Evolutionary conservation across 2,329 filamentous ascomycete species (phyloP).

Genomic region (Phaeosphaeria sp.): DNA sequence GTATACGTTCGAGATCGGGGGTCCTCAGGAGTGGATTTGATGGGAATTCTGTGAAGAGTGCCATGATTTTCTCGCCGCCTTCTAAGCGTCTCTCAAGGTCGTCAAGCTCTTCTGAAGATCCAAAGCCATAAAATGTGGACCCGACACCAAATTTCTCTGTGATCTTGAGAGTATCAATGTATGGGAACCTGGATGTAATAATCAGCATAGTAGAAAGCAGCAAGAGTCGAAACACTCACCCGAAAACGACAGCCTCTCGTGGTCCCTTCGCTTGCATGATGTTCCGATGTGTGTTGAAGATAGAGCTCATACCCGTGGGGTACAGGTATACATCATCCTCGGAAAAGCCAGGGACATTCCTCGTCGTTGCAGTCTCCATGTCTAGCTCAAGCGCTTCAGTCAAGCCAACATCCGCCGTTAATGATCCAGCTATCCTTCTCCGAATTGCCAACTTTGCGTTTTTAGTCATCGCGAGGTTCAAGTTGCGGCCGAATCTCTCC

Average conservation of each 20-base stretch:
- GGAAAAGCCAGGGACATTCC: constrained; percentile 67
- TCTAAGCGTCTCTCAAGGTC: constrained; percentile 77
- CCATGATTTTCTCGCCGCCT: constrained; percentile 77
- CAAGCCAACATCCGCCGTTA: constrained; percentile 75
- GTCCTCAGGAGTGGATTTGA: constrained; percentile 88
- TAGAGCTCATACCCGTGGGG: constrained; percentile 92
- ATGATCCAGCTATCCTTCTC: constrained; percentile 84
- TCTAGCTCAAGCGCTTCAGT: constrained; percentile 63
- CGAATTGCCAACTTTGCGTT: constrained; percentile 86
- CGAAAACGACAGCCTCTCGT: constrained; percentile 85
- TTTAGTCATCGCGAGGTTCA: constrained; percentile 78
- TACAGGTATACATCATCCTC: constrained; percentile 91
- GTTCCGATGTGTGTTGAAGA: constrained; percentile 84
- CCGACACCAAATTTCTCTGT: constrained; percentile 93
- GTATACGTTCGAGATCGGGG: constrained; percentile 84
- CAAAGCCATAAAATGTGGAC: constrained; percentile 85
- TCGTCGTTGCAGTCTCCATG: constrained; percentile 47
- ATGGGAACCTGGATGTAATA: constrained; percentile 70
- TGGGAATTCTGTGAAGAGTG: constrained; percentile 93
- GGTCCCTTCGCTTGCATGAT: constrained; percentile 68
- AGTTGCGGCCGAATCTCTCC: constrained; percentile 90
- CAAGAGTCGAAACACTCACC: constrained; percentile 48
- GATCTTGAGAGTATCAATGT: constrained; percentile 95
- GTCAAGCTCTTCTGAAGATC: constrained; percentile 78
- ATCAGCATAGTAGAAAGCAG: background rate